Conservation (phyloP, 176 grass and related monocot species). For the Zea mays region DNA sequence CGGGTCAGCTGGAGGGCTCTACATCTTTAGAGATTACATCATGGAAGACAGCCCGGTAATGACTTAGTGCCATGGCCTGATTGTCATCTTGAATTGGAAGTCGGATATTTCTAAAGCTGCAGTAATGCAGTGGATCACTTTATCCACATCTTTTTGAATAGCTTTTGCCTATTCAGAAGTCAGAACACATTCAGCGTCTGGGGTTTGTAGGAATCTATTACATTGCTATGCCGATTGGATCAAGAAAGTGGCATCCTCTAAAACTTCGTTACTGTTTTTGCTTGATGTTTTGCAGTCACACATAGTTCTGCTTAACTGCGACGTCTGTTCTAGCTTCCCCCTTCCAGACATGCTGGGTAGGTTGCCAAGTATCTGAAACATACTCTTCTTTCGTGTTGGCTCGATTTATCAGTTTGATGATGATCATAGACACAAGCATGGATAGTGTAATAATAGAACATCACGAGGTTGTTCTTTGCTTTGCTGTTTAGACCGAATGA, state of each 20-base stretch:
- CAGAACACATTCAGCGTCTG: not conserved
- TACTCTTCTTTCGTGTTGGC: not conserved
- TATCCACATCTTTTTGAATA: not conserved
- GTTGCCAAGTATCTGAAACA: not conserved
- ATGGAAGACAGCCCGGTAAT: slow-evolving; percentile 89
- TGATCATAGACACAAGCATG: not conserved
- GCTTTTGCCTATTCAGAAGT: not conserved
- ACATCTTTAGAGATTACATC: slow-evolving; percentile 90
- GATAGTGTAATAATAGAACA: not conserved
- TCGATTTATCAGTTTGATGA: not conserved
- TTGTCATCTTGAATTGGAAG: slow-evolving; percentile 26
- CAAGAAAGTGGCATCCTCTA: slow-evolving; percentile 5
- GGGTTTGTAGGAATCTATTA: not conserved
- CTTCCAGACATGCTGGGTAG: slow-evolving; percentile 90
- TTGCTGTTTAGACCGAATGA: not conserved
- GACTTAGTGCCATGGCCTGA: not conserved
- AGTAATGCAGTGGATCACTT: not conserved
- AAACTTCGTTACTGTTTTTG: not conserved
- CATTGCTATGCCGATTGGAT: not conserved
- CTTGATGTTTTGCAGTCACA: slow-evolving; percentile 65
- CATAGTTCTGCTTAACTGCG: slow-evolving; percentile 97
- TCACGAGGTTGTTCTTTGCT: not conserved
- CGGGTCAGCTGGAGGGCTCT: slow-evolving; percentile 94
- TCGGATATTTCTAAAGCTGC: not conserved
- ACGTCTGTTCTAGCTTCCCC: slow-evolving; percentile 97